phyloP scores from a whole-genome alignment of 495 filamentous ascomycete genomes.

The Trichoderma gamsii region DNA sequence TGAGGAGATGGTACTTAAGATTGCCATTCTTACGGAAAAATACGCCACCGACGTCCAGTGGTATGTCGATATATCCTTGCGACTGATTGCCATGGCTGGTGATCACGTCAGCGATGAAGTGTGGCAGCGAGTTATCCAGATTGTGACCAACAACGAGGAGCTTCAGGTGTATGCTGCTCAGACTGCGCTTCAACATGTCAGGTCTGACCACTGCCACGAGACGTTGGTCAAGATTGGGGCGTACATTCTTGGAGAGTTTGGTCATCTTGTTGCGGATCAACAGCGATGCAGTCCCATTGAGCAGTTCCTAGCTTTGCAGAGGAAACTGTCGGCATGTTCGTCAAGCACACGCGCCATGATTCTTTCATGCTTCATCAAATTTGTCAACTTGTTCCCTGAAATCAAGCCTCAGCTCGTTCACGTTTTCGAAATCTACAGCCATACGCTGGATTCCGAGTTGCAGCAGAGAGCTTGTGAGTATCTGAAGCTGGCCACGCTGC shows the following conservation, averaged over 20 bases:
- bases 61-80: conserved; percentile 97
- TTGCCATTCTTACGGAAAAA: conserved; percentile 96
- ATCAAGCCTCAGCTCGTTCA: conserved; percentile 93
- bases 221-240: conserved; percentile 96
- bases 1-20: conserved; percentile 99
- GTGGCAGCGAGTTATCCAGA: conserved; percentile 98
- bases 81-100: conserved; percentile 91
- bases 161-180: conserved; percentile 94
- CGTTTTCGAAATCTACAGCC: conserved; percentile 87
- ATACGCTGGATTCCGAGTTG: conserved; percentile 89
- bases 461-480: conserved; percentile 98
- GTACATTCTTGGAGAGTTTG: conserved; percentile 93
- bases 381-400: conserved; percentile 96
- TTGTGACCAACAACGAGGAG: conserved; percentile 99
- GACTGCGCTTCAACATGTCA: conserved; percentile 82
- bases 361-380: conserved; percentile 92
- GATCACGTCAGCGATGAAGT: conserved; percentile 99
- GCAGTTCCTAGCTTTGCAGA: conserved; percentile 88
- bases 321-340: conserved; percentile 83
- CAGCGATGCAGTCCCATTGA: conserved; percentile 93
- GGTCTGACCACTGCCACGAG: conserved; percentile 89
- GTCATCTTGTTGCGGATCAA: conserved; percentile 94
- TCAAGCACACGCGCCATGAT: conserved; percentile 89
- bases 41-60: conserved; percentile 97
- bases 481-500: conserved; percentile 74